Base-by-base conservation (phyloP, 768 basidiomycete genomes). In the Strobilomyces echinocephalus region DNA sequence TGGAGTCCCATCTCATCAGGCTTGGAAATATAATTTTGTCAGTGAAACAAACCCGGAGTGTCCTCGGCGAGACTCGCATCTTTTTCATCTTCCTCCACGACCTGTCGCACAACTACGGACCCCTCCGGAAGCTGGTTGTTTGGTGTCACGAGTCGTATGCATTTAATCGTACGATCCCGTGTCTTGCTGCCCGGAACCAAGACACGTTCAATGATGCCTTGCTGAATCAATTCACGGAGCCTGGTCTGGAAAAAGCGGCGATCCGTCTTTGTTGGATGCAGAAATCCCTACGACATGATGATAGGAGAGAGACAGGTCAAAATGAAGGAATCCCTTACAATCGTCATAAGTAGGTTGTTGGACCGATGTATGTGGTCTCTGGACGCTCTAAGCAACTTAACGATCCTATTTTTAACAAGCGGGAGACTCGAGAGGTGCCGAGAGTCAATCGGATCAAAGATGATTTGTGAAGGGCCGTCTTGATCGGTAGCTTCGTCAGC, bases 161-260 rank as follows among this genome's bases (percentile, higher is more conserved):
- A 91, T 59, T 82, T 82, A 33, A 84, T 76, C 33, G 59, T 67
- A 47, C 74, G 76, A 39, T 69, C 63, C 18, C 76, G 73, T 52
- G 76, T 74, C 58, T 76, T 81, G 51, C 69, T 73, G 62, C 77
- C 82, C 5, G 87, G 85, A 9, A 91, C 83, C 40, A 81, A 69
- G 28, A 93, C 80, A 54, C 82, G 84, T 65, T 93, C 91, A 34
- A 94, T 78, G 36, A 88, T 62, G 8, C 88, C 83, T 63, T 86
- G 80, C 49, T 82, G 79, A 18, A 88, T 78, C 61, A 94, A 74
- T 59, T 87, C 88, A 3, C 83, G 80, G 38, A 93, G 73, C 41
- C 90, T 78, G 34, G 78, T 81, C 63, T 84, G 82, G 66, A 94
- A 91, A 62, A 91, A 90, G 14, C 91, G 81, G n/a, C 91, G 80